These are phyloP conservation scores for Sisymbrium altissimum DNA, from an alignment of 345 rosid genomes.

Conservation along the genomic window DNA sequence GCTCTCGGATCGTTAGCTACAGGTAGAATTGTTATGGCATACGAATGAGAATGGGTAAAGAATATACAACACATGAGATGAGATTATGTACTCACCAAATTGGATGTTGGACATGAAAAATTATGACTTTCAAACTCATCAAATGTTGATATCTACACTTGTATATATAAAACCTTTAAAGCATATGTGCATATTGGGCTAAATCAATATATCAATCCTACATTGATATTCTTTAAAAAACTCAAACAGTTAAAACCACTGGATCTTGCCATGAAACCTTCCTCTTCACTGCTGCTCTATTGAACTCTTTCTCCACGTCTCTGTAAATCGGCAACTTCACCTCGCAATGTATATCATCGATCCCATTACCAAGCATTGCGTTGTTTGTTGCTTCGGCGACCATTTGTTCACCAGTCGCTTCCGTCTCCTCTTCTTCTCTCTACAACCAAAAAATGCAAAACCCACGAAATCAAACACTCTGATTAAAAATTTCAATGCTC, in stretches of 20 bases:
- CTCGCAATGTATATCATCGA: constrained; percentile 47
- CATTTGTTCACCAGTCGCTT: constrained; percentile 32
- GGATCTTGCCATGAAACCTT: constrained; percentile 97
- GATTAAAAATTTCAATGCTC: neutral
- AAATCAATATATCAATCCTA: constrained; percentile 20
- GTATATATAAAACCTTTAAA: neutral
- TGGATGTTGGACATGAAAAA: neutral
- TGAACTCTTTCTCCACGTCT: constrained; percentile 50
- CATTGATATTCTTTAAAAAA: neutral
- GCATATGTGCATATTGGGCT: constrained; percentile 24
- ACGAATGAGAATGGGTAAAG: too few species aligned
- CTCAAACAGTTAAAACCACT: constrained; percentile 74
- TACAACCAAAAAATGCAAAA: constrained; percentile 36
- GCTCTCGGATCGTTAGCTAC: too few species aligned
- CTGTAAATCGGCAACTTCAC: constrained; percentile 55
- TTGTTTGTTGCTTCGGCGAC: constrained; percentile 43
- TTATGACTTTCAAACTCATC: neutral
- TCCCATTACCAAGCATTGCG: constrained; percentile 37
- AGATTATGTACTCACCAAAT: too few species aligned
- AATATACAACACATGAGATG: too few species aligned
- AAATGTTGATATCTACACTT: neutral
- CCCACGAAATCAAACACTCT: neutral
- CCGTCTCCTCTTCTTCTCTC: constrained; percentile 80
- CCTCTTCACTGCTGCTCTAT: constrained; percentile 62
- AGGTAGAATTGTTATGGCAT: too few species aligned